Percentiles rank a stretch among this genome's conserved stretches.
These are phyloP conservation scores for Globisporangium rhizosaccharum DNA, from an alignment of 352 stramenopile genomes.

Conservation along the genomic window DNA sequence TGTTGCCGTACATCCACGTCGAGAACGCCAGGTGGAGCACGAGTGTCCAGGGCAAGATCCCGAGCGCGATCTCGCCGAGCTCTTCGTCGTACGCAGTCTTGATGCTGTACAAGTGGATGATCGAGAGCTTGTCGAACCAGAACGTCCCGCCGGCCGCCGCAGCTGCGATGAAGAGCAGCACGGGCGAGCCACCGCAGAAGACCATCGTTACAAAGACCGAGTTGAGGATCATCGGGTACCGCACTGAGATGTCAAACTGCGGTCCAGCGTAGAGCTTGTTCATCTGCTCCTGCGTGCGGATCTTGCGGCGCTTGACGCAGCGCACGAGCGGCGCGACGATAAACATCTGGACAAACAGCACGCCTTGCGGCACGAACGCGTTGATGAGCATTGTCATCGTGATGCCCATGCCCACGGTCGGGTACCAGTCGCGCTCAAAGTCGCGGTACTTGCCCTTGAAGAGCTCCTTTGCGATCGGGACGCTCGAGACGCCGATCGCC, in stretches of 20 bases:
- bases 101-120: constrained; percentile 71
- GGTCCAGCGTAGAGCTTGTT: constrained; percentile 71
- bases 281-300: constrained; percentile 74
- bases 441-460: constrained; percentile 76
- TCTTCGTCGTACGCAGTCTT: constrained; percentile 80
- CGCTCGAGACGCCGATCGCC: constrained; percentile 26
- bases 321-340: constrained; percentile 47
- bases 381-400: constrained; percentile 87
- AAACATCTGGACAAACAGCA: constrained; percentile 58
- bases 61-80: constrained; percentile 51
- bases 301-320: constrained; percentile 24
- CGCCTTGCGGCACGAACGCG: constrained; percentile 53
- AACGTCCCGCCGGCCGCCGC: constrained; percentile 56
- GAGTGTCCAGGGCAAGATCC: constrained; percentile 63
- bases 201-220: constrained; percentile 81
- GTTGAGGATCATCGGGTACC: constrained; percentile 83
- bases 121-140: constrained; percentile 79
- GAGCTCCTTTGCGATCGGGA: constrained; percentile 49
- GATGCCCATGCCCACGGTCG: constrained; percentile 81
- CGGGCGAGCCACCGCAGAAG: constrained; percentile 73
- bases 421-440: constrained; percentile 85
- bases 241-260: constrained; percentile 66
- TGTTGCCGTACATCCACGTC: constrained; percentile 82
- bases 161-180: constrained; percentile 74
- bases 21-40: constrained; percentile 69